Base-by-base conservation (phyloP, 768 basidiomycete genomes). In the Scleroderma citrinum region DNA sequence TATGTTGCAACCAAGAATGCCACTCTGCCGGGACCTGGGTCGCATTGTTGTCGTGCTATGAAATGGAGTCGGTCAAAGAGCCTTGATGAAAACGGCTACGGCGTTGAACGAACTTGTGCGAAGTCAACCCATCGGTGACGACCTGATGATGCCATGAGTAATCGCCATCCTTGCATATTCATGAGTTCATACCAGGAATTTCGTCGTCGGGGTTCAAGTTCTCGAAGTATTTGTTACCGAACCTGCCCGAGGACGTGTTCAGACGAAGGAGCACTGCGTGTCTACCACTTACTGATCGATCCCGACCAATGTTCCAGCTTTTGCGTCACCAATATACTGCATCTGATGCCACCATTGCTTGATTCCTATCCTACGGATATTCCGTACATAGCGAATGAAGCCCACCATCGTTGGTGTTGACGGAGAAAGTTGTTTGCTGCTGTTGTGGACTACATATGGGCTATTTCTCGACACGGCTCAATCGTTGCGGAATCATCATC, bases 41-140 rank as follows among this genome's bases (percentile, higher is more conserved):
- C n/a, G 89, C 91, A 60, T 97, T 87, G 69, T 76, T 84, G 53
- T 92, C 81, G 62, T 93, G 89, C 81, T 90, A 49, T 46, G 34
- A 36, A 52, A 52, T 24, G 36, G 38, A 17, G 32, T 32, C n/a
- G 29, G 46, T 41, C 29, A 21, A 16, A 5, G 31, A 34, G 57
- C 23, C 48, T 19, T 39, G 24, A 37, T 14, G 35, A 31, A 44
- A n/a, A n/a, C n/a, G n/a, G n/a, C n/a, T n/a, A n/a, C n/a, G n/a
- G 11, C 24, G 21, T 6, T 14, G 7, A 44, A 51, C 75, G 49
- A 53, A 90, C 89, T 73, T 96, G 92, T 16, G 85, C 77, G 60
- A 78, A 92, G 71, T 98, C 95, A 37, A 98, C 83, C 95, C 95
- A 98, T 68, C 95, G 81, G 64, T 96, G 92, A 57, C 95, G 89